phyloP scores from a whole-genome alignment of 2,329 filamentous ascomycete genomes.

The Fusarium metavorans region DNA sequence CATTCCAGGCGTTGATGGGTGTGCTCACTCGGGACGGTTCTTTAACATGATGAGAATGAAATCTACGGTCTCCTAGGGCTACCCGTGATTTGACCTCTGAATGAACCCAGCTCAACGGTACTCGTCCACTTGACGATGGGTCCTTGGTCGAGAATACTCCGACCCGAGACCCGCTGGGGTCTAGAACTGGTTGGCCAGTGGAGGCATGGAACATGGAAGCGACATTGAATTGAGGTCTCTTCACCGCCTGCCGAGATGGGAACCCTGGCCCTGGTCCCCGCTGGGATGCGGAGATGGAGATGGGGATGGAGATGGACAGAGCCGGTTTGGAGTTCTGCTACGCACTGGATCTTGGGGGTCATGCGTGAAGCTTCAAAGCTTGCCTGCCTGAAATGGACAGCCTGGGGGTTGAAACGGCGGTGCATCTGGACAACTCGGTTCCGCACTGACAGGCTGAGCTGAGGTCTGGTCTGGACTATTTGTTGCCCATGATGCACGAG shows the following conservation, averaged over 20 bases:
- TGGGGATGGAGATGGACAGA: background rate
- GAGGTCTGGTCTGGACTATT: background rate
- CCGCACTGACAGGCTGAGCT: background rate
- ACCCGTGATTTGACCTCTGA: constrained; percentile 15
- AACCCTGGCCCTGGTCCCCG: background rate
- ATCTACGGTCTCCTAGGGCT: constrained; percentile 1
- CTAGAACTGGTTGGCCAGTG: background rate
- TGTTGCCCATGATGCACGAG: constrained; percentile 1
- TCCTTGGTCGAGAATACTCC: constrained; percentile 8
- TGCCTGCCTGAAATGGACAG: background rate
- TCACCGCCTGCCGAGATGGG: constrained; percentile 6
- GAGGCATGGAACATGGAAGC: background rate
- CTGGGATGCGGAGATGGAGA: background rate
- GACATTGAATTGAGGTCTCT: background rate
- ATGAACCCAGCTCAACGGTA: background rate
- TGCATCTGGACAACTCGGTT: background rate
- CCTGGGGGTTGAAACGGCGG: background rate
- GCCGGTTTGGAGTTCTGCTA: background rate
- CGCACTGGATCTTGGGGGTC: constrained; percentile 1
- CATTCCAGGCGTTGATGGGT: background rate
- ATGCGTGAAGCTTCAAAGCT: constrained; percentile 2
- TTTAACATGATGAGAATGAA: background rate
- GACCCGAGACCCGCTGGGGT: constrained; percentile 10
- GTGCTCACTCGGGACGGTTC: background rate
- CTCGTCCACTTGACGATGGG: constrained; percentile 10